Percentiles rank a stretch among this genome's conserved stretches.
These are phyloP conservation scores for Simplicillium sp. DNA, from an alignment of 2,329 filamentous ascomycete species.

Conservation along the genomic window DNA sequence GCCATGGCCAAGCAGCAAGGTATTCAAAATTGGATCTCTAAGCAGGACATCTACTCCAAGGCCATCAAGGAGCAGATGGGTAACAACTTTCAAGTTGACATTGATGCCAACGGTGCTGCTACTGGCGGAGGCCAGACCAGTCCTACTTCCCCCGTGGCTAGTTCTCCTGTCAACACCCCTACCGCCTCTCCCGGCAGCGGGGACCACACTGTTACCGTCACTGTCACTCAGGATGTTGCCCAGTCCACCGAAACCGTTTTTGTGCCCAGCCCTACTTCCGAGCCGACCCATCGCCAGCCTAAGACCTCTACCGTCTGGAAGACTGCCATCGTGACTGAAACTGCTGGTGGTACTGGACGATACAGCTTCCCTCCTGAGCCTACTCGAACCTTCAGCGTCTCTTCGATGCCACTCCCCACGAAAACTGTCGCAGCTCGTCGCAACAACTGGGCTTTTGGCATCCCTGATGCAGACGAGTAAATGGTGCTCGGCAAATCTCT, in stretches of 20 bases:
- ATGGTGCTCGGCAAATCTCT: no score
- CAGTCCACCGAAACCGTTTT: background rate
- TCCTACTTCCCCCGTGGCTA: conserved; percentile 3
- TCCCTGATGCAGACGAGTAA: no score
- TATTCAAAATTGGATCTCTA: conserved; percentile 20
- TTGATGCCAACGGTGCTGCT: conserved; percentile 16
- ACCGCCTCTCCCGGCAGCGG: conserved; percentile 4
- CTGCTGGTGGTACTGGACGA: background rate
- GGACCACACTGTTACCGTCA: conserved; percentile 15
- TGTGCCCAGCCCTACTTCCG: background rate
- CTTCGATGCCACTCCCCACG: no score
- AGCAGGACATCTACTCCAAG: conserved; percentile 30
- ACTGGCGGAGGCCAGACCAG: conserved; percentile 12
- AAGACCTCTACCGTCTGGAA: conserved; percentile 7
- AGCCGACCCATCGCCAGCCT: conserved; percentile 1
- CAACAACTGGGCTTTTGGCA: no score
- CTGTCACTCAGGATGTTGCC: conserved; percentile 20
- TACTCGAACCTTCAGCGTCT: no score
- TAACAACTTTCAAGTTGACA: conserved; percentile 33
- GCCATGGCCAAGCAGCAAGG: conserved; percentile 12
- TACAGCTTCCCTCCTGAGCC: no score
- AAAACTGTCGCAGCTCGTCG: no score
- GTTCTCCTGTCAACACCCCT: conserved; percentile 6
- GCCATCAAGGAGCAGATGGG: conserved; percentile 36
- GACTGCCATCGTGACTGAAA: conserved; percentile 9